Evolutionary conservation across 1,139 yeast species (phyloP), one percentile per base, ranked within the genome.

Genomic region (Tardiomyces blankii): DNA sequence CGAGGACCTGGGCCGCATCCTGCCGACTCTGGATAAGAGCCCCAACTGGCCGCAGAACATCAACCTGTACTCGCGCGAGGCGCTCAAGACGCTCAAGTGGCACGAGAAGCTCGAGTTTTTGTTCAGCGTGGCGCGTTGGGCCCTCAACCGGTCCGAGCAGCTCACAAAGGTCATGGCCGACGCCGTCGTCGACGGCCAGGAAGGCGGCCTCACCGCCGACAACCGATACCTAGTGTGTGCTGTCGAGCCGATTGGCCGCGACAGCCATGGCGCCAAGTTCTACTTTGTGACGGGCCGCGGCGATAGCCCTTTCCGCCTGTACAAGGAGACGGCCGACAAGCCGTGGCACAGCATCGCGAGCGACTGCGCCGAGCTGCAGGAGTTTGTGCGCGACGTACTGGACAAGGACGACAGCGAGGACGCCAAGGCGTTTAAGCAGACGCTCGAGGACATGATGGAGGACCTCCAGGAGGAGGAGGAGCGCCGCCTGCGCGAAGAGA

Each of bases 241-340:
- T 4, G 16, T 30, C 9, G 35, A 30, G 35, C 35, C 35, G 46
- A 45, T 60, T 38, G 65, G 64, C n/a, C 48, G 45, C n/a, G 64
- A 62, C 44, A 50, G 51, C 13, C 48, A 46, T 12, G 52, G 55
- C 18, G 47, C 49, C 42, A 51, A 54, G 18, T 64, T 59, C 48
- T 64, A 56, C 47, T 47, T 62, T 16, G 57, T 58, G 6, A 52
- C 51, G 18, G 62, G 61, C 8, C 46, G 40, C 6, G 62, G 55
- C 13, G 62, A 55, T 42, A 58, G 64, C 12, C 57, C 52, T 16
- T 65, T 66, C 51, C 45, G 69, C 3, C 49, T 66, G 2, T 66
- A 62, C 50, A 50, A 54, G 8, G 61, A 65, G 48, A 53, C 67
- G 64, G 12, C 51, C 54, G 18, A 48, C 61, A 41, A 41, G 56